Evolutionary conservation across 805 yeast species (phyloP), one percentile per base, ranked within the genome.

Genomic region (Diddensiella santjacobensis): DNA sequence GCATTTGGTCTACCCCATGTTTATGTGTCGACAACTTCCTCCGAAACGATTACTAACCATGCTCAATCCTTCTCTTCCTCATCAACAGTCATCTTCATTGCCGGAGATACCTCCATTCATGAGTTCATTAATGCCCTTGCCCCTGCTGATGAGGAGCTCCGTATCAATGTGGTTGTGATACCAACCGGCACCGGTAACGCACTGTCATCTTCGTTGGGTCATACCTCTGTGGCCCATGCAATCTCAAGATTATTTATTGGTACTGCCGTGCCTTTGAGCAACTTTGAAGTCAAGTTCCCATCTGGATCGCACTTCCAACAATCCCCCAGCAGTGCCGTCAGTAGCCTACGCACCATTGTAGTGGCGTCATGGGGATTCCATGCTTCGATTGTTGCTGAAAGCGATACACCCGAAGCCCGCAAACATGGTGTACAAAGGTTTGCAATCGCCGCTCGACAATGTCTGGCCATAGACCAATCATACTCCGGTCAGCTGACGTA

Each of bases 181-280:
- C 95, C 96, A 0, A 71, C 81, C 50, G 97, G 97, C 1, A 84
- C 95, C 0, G 97, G 96, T 0, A 90, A 90, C 62, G 89, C 95
- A 1, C 70, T 87, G 50, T 77, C 87, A 1, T 74, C 77, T 20
- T 83, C 96, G 0, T 55, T 81, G 2, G 80, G 79, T 55, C 42
- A 56, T 55, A 2, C 26, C 6, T 18, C 59, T 42, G 61, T 67
- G 4, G 45, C 62, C 8, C 50, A 26, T 10, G 65, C 69, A 53
- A 41, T 63, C 55, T 49, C 56, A 5, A 30, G 67, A 45, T 46
- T 67, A 2, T 62, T 63, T 37, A 18, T 40, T 2, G 66, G 64
- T 1, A 24, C 42, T 4, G 40, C 47, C 4, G 52, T 47, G n/a
- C 74, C 75, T 1, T 64, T 83, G 42, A 69, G 75, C 23, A 49